These are phyloP conservation scores for Echites panduratus DNA, from an alignment of 257 asterid species.

Conservation along the genomic window DNA sequence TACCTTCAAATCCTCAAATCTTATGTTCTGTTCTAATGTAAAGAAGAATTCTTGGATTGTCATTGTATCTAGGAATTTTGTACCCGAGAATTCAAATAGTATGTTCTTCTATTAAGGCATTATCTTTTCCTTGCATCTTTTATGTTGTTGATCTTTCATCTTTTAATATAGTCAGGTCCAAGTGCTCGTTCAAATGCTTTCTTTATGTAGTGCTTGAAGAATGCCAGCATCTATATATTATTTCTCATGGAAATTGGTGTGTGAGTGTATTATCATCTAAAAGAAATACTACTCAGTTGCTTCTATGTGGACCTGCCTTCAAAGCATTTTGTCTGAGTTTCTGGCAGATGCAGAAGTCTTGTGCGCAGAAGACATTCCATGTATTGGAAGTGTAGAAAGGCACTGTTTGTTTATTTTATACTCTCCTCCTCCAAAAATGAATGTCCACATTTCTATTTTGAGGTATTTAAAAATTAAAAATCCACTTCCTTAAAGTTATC, in stretches of 20 bases:
- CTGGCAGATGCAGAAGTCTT: not conserved
- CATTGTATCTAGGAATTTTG: too few relatives aligned
- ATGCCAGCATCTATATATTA: not conserved
- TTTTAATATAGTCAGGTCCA: not conserved
- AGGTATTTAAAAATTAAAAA: too few relatives aligned
- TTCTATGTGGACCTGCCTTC: not conserved
- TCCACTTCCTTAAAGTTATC: too few relatives aligned
- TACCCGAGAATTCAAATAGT: not conserved
- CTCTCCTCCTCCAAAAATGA: too few relatives aligned
- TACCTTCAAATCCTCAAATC: too few relatives aligned
- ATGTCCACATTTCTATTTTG: too few relatives aligned
- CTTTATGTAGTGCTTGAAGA: not conserved
- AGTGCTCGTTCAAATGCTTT: not conserved
- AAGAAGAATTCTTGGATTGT: too few relatives aligned
- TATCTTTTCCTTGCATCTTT: not conserved
- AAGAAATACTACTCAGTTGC: not conserved
- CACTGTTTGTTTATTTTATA: not conserved
- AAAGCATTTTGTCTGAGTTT: not conserved
- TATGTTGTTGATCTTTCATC: not conserved
- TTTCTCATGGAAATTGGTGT: not conserved
- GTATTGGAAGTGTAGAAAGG: not conserved
- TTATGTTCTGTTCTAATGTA: too few relatives aligned
- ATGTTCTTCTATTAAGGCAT: not conserved
- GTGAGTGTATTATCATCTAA: not conserved
- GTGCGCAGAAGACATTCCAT: not conserved